Evolutionary conservation across 305 asterid species (phyloP), one percentile per base, ranked within the genome.

Genomic region (Solanum hybrid): DNA sequence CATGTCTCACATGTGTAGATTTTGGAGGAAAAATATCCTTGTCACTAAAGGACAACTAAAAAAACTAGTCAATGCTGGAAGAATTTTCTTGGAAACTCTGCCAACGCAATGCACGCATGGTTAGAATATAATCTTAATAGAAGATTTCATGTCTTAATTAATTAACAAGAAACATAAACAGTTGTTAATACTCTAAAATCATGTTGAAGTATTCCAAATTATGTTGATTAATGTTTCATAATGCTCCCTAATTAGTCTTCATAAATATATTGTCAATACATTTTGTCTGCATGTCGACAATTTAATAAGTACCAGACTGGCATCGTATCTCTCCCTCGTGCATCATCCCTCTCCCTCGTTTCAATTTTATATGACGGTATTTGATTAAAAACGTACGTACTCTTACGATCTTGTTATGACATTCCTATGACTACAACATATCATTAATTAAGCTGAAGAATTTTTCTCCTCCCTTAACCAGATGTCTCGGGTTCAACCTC

Each of bases 131-230:
- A 89, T 89, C 91, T 89, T 9, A 75, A 35, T 56, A 22, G 27
- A 60, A 86, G 75, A 89, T 89, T 79, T 77, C 81, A 77, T 8
- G 81, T 77, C 31, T 88, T 86, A 75, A 42, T 46, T 82, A 82
- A 73, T 32, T n/a, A 66, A n/a, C 73, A 86, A 37, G 72, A 89
- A 22, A 27, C 69, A 84, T 26, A 22, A 35, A 29, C 26, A 26
- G 11, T 81, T 81, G 26, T 81, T 24, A 69, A 26, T 26, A 71
- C 32, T 11, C 9, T 26, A 71, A 71, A 71, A 73, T 29, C 79
- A 73, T 29, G 35, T 12, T 72, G 4, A 40, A 35, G 11, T 87
- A 87, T 72, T 56, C 79, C 20, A 64, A 42, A 27, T 82, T 34
- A 42, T 82, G 73, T 84, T 84, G 87, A 29, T 46, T 82, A 82